phyloP scores from a whole-genome alignment of 345 rosid species.

The Sapria himalayana region DNA sequence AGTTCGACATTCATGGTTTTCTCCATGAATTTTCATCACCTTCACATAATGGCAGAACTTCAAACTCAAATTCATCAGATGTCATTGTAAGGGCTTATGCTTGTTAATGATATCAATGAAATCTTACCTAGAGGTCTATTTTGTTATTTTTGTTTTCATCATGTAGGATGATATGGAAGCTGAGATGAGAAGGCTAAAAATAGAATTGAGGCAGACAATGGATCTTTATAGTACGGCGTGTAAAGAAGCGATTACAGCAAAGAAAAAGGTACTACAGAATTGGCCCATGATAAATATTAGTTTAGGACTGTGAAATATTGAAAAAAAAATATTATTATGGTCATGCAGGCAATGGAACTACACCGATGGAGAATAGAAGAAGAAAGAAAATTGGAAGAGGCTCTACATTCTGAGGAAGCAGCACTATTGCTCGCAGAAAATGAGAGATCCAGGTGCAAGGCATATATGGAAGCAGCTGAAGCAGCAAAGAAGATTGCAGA shows the following conservation, averaged over 20 bases:
- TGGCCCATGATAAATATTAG: too few relatives aligned
- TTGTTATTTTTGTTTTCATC: too few relatives aligned
- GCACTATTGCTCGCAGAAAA: conserved; percentile 28
- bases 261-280: conserved; percentile 35
- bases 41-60: conserved; percentile 35
- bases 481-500: conserved; percentile 43
- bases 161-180: conserved; percentile 55
- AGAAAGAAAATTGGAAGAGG: conserved; percentile 36
- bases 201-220: conserved; percentile 76
- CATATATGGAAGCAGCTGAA: conserved; percentile 49
- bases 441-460: conserved; percentile 41
- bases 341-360: conserved; percentile 55
- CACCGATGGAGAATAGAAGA: conserved; percentile 51
- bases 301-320: not conserved
- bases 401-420: conserved; percentile 36
- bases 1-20: conserved; percentile 20
- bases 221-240: conserved; percentile 71
- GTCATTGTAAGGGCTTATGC: too few relatives aligned
- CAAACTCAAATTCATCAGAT: conserved; percentile 40
- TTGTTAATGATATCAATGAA: too few relatives aligned
- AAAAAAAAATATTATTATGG: too few relatives aligned
- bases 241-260: conserved; percentile 62
- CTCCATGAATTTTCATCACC: conserved; percentile 27
- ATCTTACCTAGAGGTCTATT: too few relatives aligned
- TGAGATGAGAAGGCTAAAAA: conserved; percentile 65